Percentiles rank a stretch among this genome's conserved stretches.
phyloP scores from a whole-genome alignment of 202 grass and related monocot genomes.

The Cymbopogon flexuosus region DNA sequence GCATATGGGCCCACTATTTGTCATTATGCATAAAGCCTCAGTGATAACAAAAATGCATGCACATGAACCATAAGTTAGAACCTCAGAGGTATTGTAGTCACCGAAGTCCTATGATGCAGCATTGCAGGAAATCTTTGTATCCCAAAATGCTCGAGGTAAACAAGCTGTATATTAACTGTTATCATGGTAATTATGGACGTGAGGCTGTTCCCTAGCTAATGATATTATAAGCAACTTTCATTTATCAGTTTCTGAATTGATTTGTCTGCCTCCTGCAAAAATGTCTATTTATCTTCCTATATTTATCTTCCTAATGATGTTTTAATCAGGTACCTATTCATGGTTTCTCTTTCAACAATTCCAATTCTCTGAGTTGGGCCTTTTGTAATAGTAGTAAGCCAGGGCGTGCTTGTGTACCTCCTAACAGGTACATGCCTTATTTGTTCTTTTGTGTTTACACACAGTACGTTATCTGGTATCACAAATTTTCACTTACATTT shows the following conservation, averaged over 20 bases:
- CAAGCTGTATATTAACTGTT: not conserved
- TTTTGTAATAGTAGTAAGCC: constrained; percentile 88
- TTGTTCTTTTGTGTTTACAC: not conserved
- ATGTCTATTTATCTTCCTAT: not conserved
- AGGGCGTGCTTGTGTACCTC: constrained; percentile 38
- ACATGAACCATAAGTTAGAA: not conserved
- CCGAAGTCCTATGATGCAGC: not conserved
- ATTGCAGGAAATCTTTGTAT: not conserved
- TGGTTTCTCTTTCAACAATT: constrained; percentile 93
- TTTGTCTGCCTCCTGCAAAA: not conserved
- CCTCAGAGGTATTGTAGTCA: not conserved
- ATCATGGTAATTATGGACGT: not conserved
- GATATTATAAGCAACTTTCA: constrained; percentile 1
- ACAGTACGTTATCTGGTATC: not conserved
- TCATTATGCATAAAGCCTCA: not conserved
- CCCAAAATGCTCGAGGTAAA: not conserved
- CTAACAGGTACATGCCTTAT: constrained; percentile 42
- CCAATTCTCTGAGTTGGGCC: constrained; percentile 66
- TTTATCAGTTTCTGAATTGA: not conserved
- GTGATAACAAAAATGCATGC: not conserved
- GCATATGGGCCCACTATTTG: not conserved
- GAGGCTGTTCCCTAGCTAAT: not conserved
- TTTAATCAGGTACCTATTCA: constrained; percentile 59
- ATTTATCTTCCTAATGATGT: not conserved
- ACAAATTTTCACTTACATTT: not conserved